These are phyloP conservation scores for Cinchona pubescens DNA, from an alignment of 257 asterid species.

Conservation along the genomic window DNA sequence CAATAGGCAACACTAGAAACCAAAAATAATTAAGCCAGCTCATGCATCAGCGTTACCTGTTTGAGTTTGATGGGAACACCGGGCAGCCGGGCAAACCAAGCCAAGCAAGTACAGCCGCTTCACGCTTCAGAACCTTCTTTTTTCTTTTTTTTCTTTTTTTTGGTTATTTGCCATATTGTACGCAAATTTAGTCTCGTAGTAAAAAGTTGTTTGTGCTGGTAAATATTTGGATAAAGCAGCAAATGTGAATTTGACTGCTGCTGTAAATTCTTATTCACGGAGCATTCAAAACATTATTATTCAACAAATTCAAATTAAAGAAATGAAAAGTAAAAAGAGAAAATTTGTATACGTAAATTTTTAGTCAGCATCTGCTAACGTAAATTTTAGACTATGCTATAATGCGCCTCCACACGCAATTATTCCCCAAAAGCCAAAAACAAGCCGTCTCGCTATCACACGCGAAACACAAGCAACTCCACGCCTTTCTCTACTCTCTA, in stretches of 20 bases:
- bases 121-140: not conserved
- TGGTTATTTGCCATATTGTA: no score
- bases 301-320: not conserved
- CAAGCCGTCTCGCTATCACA: conserved; percentile 17
- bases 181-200: no score
- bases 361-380: not conserved
- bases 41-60: not conserved
- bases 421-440: conserved; percentile 5
- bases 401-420: conserved; percentile 18
- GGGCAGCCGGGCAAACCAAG: not conserved
- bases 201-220: not conserved
- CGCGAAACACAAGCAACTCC: conserved; percentile 17
- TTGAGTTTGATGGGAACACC: not conserved
- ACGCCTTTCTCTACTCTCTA: not conserved
- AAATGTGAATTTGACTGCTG: not conserved
- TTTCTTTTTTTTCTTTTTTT: not conserved
- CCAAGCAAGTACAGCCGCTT: not conserved
- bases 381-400: conserved; percentile 9
- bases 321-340: not conserved
- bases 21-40: not conserved
- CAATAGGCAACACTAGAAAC: no score
- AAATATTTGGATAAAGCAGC: not conserved
- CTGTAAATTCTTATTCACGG: not conserved
- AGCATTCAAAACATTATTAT: not conserved
- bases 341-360: not conserved